Conservation (phyloP, 1,139 yeast genomes). For the Ashbya aceris region DNA sequence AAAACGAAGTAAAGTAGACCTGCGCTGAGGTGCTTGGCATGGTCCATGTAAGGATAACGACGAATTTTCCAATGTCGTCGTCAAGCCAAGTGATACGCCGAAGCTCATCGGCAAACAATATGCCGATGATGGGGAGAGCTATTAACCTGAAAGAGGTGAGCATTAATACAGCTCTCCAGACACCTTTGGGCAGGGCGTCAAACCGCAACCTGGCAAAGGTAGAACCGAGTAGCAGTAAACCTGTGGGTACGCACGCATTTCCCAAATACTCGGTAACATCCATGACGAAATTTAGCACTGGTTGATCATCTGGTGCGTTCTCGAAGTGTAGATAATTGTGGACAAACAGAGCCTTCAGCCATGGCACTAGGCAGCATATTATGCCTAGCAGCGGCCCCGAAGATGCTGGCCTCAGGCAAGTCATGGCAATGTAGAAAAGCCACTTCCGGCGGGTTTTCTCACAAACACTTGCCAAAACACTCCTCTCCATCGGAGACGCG, state of each 20-base stretch:
- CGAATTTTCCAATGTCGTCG: constrained; percentile 42
- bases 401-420: constrained; percentile 51
- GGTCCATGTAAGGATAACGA: constrained; percentile 64
- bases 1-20: constrained; percentile 76
- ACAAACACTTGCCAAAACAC: not conserved
- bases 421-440: constrained; percentile 32
- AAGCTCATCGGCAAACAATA: constrained; percentile 40
- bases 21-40: constrained; percentile 82
- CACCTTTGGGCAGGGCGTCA: constrained; percentile 49
- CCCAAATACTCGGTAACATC: constrained; percentile 69
- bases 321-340: constrained; percentile 35
- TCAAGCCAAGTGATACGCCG: constrained; percentile 31
- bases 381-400: constrained; percentile 44
- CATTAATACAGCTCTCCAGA: constrained; percentile 45
- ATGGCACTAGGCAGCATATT: constrained; percentile 57
- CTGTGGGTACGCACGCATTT: constrained; percentile 76
- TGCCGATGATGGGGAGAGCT: constrained; percentile 51
- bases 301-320: constrained; percentile 69
- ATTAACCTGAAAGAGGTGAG: constrained; percentile 38
- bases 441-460: constrained; percentile 8
- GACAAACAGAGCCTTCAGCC: constrained; percentile 62
- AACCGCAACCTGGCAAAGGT: constrained; percentile 63
- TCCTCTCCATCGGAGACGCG: too few relatives aligned
- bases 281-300: constrained; percentile 74
- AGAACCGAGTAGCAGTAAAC: constrained; percentile 66